Conservation (phyloP, 345 rosid species). For the Pugionium dolabratum region DNA sequence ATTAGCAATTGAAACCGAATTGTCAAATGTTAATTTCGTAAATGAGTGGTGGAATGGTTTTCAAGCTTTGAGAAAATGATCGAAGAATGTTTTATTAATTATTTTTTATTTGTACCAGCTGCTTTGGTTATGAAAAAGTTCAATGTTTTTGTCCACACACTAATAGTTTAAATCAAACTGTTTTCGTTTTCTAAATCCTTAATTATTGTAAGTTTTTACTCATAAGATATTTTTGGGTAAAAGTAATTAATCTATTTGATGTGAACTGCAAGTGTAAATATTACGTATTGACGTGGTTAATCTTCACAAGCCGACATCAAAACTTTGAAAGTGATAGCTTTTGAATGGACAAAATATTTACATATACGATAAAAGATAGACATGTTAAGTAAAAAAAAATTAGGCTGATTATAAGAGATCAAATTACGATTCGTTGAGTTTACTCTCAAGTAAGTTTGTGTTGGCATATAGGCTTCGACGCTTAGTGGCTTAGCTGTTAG, state of each 20-base stretch:
- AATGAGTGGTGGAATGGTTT: conserved; percentile 20
- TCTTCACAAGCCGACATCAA: conserved; percentile 33
- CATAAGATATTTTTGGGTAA: background rate
- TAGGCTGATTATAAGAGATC: conserved; percentile 30
- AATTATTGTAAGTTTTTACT: background rate
- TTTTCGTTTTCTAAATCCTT: background rate
- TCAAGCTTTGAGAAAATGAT: background rate
- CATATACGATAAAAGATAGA: conserved; percentile 9
- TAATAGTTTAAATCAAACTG: background rate
- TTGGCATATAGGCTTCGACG: conserved; percentile 35
- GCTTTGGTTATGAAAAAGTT: no score
- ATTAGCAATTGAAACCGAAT: background rate
- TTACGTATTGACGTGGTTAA: conserved; percentile 22
- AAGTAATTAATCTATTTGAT: background rate
- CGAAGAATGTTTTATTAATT: background rate
- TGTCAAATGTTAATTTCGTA: background rate
- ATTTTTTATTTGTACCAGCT: background rate
- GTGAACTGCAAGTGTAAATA: background rate
- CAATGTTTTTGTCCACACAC: background rate
- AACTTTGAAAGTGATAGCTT: conserved; percentile 34
- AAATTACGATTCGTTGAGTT: conserved; percentile 31
- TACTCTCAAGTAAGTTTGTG: conserved; percentile 9
- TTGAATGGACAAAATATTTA: background rate
- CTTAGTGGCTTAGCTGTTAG: conserved; percentile 26
- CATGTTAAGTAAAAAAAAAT: conserved; percentile 28